Conservation (phyloP, 1,139 yeast species). For the Torulaspora globosa region DNA sequence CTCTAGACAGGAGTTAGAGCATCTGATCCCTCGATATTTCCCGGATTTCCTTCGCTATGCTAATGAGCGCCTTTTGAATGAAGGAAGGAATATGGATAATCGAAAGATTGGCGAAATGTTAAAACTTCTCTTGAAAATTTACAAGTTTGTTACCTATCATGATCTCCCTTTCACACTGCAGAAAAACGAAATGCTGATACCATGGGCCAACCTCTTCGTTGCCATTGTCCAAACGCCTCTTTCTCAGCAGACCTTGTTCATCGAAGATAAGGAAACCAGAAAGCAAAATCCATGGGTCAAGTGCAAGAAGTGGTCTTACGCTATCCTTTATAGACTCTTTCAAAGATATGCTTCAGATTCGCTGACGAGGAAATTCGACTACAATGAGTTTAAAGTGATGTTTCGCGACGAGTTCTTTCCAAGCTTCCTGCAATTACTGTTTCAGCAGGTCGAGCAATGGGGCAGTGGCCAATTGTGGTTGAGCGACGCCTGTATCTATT, state of each 20-base stretch:
- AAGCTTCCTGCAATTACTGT: slow-evolving; percentile 59
- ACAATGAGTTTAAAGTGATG: slow-evolving; percentile 47
- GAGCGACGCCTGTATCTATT: slow-evolving; percentile 60
- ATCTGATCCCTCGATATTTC: slow-evolving; percentile 59
- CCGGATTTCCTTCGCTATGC: slow-evolving; percentile 70
- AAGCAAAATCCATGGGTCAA: slow-evolving; percentile 58
- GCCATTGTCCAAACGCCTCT: slow-evolving; percentile 58
- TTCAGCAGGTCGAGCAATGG: slow-evolving; percentile 71
- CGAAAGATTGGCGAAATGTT: slow-evolving; percentile 65
- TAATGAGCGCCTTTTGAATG: slow-evolving; percentile 43
- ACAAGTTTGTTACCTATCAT: slow-evolving; percentile 75
- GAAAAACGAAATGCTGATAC: slow-evolving; percentile 50
- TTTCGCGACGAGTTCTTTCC: slow-evolving; percentile 63
- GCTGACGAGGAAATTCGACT: slow-evolving; percentile 49
- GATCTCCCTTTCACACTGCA: slow-evolving; percentile 75
- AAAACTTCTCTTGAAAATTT: slow-evolving; percentile 69
- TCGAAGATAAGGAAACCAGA: slow-evolving; percentile 47
- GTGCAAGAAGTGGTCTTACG: slow-evolving; percentile 88
- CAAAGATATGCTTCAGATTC: slow-evolving; percentile 61
- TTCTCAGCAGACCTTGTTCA: slow-evolving; percentile 47
- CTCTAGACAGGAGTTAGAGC: slow-evolving; percentile 55
- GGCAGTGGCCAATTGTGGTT: slow-evolving; percentile 64
- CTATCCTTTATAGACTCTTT: slow-evolving; percentile 71
- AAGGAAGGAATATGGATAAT: slow-evolving; percentile 40
- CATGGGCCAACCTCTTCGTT: slow-evolving; percentile 80